These are phyloP conservation scores for Diaporthe ilicicola DNA, from an alignment of 2,329 filamentous ascomycete species.

Conservation along the genomic window DNA sequence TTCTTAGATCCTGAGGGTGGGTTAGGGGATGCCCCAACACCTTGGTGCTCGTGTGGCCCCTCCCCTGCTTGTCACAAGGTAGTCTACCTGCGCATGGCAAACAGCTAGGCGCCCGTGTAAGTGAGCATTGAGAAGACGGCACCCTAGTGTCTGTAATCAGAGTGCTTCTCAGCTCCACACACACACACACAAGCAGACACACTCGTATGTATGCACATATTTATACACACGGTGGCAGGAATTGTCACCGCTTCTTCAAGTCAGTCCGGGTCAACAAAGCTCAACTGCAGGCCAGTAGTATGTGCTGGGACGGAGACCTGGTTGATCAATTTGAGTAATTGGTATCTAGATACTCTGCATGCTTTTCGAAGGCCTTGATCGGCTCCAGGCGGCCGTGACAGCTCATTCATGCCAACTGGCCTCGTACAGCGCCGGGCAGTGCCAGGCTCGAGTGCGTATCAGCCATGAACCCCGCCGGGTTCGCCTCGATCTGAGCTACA, in stretches of 20 bases:
- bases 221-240: too few species aligned
- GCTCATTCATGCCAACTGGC: conserved; percentile 45
- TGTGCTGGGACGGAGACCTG: too few species aligned
- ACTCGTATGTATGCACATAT: too few species aligned
- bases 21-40: not conserved
- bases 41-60: not conserved
- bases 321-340: too few species aligned
- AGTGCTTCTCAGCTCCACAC: too few species aligned
- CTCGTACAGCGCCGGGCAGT: conserved; percentile 55
- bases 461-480: conserved; percentile 58
- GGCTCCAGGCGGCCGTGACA: not conserved
- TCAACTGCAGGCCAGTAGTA: too few species aligned
- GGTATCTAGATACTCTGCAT: not conserved
- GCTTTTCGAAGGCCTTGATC: too few species aligned
- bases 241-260: too few species aligned
- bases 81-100: not conserved
- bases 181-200: too few species aligned
- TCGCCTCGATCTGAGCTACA: conserved; percentile 55
- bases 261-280: too few species aligned
- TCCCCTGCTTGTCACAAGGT: not conserved
- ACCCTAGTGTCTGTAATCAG: not conserved
- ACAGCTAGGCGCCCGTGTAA: not conserved
- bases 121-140: not conserved
- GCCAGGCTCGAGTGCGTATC: conserved; percentile 55
- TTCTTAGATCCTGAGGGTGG: too few species aligned